Evolutionary conservation across 768 basidiomycete species (phyloP).

Genomic region (Termitomyces sp.): DNA sequence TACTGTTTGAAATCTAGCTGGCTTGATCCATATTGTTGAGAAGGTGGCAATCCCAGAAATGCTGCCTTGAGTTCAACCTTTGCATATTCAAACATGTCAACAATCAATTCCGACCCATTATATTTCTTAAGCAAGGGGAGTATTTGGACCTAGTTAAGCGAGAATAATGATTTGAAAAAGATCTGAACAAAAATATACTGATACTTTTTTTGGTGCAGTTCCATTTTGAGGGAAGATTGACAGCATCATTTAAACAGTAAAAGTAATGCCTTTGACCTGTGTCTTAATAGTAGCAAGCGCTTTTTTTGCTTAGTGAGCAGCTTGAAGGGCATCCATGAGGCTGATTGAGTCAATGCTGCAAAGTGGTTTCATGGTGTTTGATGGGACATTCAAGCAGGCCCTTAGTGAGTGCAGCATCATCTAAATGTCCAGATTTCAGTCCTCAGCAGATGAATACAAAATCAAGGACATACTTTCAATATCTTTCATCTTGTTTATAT

Average conservation of each 20-base stretch:
- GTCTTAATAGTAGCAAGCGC: not conserved
- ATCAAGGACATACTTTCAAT: not conserved
- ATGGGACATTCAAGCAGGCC: not conserved
- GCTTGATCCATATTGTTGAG: not conserved
- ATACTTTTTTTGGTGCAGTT: not conserved
- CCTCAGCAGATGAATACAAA: not conserved
- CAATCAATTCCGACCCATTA: not conserved
- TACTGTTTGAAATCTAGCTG: not conserved
- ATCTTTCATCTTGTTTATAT: not conserved
- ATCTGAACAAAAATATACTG: not conserved
- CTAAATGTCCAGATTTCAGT: not conserved
- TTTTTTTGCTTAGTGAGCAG: not conserved
- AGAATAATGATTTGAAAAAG: not conserved
- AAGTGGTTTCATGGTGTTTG: not conserved
- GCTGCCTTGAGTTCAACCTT: slow-evolving; percentile 1
- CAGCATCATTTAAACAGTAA: slow-evolving; percentile 2
- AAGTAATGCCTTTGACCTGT: not conserved
- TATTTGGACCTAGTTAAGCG: not conserved
- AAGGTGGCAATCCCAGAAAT: not conserved
- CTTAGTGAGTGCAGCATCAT: not conserved
- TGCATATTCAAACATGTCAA: slow-evolving; percentile 3
- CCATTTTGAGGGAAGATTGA: not conserved
- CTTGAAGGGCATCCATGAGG: not conserved
- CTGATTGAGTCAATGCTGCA: not conserved
- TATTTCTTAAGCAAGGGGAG: not conserved